A percentile compares a stretch with the other conserved stretches of the same genome.
Evolutionary conservation across 2,329 filamentous ascomycete species (phyloP).

Genomic region (Cladosporium cucumerinum): DNA sequence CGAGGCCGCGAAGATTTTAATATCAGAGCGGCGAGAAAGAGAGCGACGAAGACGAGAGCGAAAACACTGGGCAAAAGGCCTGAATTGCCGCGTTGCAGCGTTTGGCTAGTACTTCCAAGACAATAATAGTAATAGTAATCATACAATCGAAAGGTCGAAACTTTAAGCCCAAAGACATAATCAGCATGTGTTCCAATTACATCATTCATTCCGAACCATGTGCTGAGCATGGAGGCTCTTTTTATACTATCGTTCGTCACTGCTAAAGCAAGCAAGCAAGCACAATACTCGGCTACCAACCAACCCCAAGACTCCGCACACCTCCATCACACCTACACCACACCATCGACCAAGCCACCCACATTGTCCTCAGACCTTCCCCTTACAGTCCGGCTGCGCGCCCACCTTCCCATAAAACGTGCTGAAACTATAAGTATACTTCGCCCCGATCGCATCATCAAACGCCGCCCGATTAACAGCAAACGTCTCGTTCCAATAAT

Average conservation of each 20-base stretch:
- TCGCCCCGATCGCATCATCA: background rate
- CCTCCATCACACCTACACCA: background rate
- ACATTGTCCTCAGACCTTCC: background rate
- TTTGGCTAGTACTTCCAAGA: background rate
- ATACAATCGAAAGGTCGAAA: no score
- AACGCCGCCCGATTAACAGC: background rate
- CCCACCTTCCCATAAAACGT: constrained; percentile 7
- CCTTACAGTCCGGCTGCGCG: background rate
- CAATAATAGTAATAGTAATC: no score
- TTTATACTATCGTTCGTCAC: no score
- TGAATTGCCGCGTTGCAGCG: background rate
- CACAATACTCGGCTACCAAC: background rate
- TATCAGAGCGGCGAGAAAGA: background rate
- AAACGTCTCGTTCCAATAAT: constrained; percentile 5
- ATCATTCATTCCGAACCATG: no score
- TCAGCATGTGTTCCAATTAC: no score
- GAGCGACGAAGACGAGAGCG: background rate
- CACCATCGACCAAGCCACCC: background rate
- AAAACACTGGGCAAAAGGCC: background rate
- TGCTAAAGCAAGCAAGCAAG: no score
- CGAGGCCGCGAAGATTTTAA: background rate
- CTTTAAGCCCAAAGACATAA: no score
- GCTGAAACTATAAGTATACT: background rate
- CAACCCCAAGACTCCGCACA: background rate
- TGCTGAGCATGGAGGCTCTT: no score